Conservation (phyloP, 2,329 filamentous ascomycete species). For the Zasmidium cellare region DNA sequence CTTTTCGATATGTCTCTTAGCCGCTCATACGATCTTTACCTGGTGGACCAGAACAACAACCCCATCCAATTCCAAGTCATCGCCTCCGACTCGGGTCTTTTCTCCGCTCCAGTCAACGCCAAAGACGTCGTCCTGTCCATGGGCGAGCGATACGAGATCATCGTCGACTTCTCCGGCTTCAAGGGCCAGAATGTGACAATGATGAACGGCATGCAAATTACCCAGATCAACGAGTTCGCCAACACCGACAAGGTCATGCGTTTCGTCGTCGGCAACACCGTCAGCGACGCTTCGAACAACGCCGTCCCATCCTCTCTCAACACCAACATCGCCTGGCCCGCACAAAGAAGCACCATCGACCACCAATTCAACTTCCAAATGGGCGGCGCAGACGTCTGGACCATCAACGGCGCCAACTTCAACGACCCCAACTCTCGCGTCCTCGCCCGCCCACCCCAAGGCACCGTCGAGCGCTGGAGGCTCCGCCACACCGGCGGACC, state of each 20-base stretch:
- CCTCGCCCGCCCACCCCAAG: slow-evolving; percentile 49
- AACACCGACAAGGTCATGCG: slow-evolving; percentile 56
- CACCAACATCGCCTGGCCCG: slow-evolving; percentile 34
- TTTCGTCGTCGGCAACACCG: slow-evolving; percentile 49
- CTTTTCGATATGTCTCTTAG: slow-evolving; percentile 54
- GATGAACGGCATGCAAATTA: slow-evolving; percentile 26
- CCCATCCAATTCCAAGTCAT: slow-evolving; percentile 55
- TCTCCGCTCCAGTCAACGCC: slow-evolving; percentile 46
- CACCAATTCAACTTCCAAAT: slow-evolving; percentile 50
- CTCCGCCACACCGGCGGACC: slow-evolving; percentile 52
- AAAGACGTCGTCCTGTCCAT: slow-evolving; percentile 51
- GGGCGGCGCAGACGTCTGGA: slow-evolving; percentile 43
- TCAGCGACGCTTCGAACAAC: slow-evolving; percentile 39
- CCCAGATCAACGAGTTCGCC: slow-evolving; percentile 49
- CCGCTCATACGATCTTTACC: slow-evolving; percentile 51
- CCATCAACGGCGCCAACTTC: slow-evolving; percentile 54
- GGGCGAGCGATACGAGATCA: slow-evolving; percentile 60
- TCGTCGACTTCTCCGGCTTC: slow-evolving; percentile 56
- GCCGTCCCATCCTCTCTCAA: slow-evolving; percentile 38
- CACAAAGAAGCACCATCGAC: slow-evolving; percentile 39
- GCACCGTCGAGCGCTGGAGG: slow-evolving; percentile 52
- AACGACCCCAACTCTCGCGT: slow-evolving; percentile 50
- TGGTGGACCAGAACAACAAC: slow-evolving; percentile 39
- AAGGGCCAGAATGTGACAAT: slow-evolving; percentile 46
- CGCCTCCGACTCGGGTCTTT: slow-evolving; percentile 55